Base-by-base conservation (phyloP, 805 yeast genomes). In the Candida xyloterini region DNA sequence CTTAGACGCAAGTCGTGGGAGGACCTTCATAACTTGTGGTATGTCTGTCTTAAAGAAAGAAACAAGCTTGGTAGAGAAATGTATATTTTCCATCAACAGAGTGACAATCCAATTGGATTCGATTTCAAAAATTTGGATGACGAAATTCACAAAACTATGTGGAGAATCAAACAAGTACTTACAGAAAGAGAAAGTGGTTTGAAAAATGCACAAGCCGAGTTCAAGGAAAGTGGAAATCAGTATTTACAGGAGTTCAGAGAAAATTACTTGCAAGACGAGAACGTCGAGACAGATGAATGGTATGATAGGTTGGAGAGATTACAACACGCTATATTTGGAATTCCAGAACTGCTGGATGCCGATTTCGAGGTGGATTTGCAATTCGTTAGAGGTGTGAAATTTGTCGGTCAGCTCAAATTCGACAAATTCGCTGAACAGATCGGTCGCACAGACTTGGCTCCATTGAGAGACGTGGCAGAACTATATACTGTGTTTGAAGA, bases 11-110 rank as follows among this genome's bases (percentile, higher is more conserved):
- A 93, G 63, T 78, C 87, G 13, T 93, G 89, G 57, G 93, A 89
- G 28, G 99, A 93, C 59, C 68, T 93, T 52, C 99, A 93, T 63
- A 76, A 79, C 26, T 69, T 93, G 53, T 93, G 99, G 98, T 91
- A 87, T 60, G 73, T 83, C 30, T 79, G 90, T 51, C 65, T 91
- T 50, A 84, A 78, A 58, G 96, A 93, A 63, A 70, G 95, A 51
- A 93, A 93, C 60, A 66, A 78, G 10, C 62, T 91, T 41, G 79
- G 79, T 24, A 74, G 96, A 52, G 98, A 93, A 61, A 69, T 70
- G 40, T 79, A 82, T 47, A 70, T 86, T 18, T 38, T 31, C 33
- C 50, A 72, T 74, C 42, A 71, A 9, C 69, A 70, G 49, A 60
- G 67, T 35, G 56, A 54, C 15, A 57, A 59, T 43, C 46, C 53